Evolutionary conservation across 352 stramenopile genomes (phyloP), one percentile per base, ranked within the genome.

Genomic region (Phytophthora tentaculata): DNA sequence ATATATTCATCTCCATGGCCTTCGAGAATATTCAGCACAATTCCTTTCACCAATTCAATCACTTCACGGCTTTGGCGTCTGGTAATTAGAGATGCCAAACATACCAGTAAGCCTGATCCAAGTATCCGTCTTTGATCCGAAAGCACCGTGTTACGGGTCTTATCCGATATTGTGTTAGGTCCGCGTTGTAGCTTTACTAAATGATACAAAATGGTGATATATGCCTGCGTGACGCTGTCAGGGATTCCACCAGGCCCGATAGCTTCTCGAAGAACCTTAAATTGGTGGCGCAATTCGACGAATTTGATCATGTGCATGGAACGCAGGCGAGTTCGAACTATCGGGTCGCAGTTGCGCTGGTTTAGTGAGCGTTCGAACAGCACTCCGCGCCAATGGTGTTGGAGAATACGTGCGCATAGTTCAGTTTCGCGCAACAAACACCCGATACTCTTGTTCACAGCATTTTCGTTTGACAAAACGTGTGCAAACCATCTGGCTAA

Each of bases 241-340:
- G 84, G 79, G 3, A 92, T 56, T 14, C 81, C 80, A 39, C 20
- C 59, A 0, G 56, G 41, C 0, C 81, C 79, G 3, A 91, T 53
- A 19, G 72, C 80, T 16, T 88, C 79, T 35, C 85, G 83, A 22
- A 84, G 73, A 9, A 79, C 66, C 41, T 84, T 86, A 47, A 93
- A 88, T 37, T 93, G 84, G 51, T 90, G 80, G 0, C 76, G 81
- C 6, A 95, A 67, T 35, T 92, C 84, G 2, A 93, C 60, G 32
- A 85, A 82, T 64, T 92, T 92, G 49, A 92, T 77, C 32, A 90
- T 69, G 26, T 92, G 82, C 80, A 95, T 93, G 9, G 84, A 80
- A 0, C 83, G 83, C 7, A 91, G 59, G 3, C 83, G 79, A n/a
- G 77, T 74, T 26, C 80, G 74, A 12, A 89, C 80, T 10, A 72